Base-by-base conservation (phyloP, 441 rosid species). In the Populus hybrid region DNA sequence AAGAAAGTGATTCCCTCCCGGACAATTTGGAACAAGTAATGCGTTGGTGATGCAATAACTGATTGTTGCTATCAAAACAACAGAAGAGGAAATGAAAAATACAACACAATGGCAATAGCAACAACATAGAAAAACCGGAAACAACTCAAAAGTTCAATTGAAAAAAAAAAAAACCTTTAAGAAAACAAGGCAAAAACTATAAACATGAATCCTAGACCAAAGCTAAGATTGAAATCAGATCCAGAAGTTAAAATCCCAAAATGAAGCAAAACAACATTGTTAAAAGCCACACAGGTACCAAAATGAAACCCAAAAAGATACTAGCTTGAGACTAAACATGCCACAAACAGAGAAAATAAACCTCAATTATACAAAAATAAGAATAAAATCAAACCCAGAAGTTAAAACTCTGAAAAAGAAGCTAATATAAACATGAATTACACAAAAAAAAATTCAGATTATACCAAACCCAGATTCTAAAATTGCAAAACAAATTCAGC, bases 11-110 rank as follows among this genome's bases (percentile, higher is more conserved):
- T 88, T 73, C 98, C 99, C 9, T 90, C 94, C 0, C 97, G 92
- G 81, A 92, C 87, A 61, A 94, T 76, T 91, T 95, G 99, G 83
- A 95, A 96, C 74, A 93, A 83, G 82, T 94, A 96, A 85, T 96
- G 98, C 1, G 98, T 96, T 23, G 99, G 98, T 53, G 98, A 94
- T 87, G 98, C 97, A 86, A 96, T 93, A 80, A 93, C 98, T 0
- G 94, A 87, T 78, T 83, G 87, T 78, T 89, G 86, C 99, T 93
- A 82, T 75, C 70, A 68, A 76, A 40, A 69, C 76, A 73, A 75
- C 77, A 18, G 11, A 35, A 64, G 42, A 65, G 10, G n/a, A 75
- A 42, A 14, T 63, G 30, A 30, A 50, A 11, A 4, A 50, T 21
- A 66, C 35, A 75, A 35, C 59, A 11, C 26, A 53, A 26, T 21